phyloP scores from a whole-genome alignment of 2,329 filamentous ascomycete genomes.

The Aquanectria penicillioides region DNA sequence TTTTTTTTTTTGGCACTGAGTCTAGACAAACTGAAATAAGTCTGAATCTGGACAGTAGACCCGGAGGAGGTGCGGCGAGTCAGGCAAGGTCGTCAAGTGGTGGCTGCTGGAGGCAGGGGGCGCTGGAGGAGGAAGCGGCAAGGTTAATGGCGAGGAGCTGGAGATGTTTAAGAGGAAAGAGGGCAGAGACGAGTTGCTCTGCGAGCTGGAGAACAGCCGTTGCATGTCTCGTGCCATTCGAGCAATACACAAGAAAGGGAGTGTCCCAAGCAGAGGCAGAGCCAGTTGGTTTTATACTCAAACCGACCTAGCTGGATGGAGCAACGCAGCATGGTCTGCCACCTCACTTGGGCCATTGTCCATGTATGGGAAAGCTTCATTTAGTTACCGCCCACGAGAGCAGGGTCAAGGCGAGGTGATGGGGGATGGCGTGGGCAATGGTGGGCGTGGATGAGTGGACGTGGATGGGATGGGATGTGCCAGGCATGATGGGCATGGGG shows the following conservation, averaged over 20 bases:
- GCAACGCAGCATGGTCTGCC: slow-evolving; percentile 24
- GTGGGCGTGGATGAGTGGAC: slow-evolving; percentile 6
- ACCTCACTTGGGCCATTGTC: slow-evolving; percentile 8
- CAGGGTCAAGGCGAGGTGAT: slow-evolving; percentile 19
- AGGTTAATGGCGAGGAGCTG: slow-evolving; percentile 19
- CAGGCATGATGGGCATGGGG: slow-evolving; percentile 21
- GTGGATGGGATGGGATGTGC: slow-evolving; percentile 15
- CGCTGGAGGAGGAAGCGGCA: slow-evolving; percentile 1
- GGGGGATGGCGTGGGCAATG: slow-evolving; percentile 22
- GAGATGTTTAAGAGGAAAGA: slow-evolving; percentile 14
- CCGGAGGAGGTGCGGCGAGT: slow-evolving; percentile 13
- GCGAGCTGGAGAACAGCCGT: slow-evolving; percentile 50
- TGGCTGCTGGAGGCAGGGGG: slow-evolving; percentile 10
- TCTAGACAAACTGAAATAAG: slow-evolving; percentile 12
- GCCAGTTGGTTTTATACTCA: slow-evolving; percentile 53
- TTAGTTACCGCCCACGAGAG: slow-evolving; percentile 30
- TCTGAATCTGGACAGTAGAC: slow-evolving; percentile 7
- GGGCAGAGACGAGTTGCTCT: slow-evolving; percentile 42
- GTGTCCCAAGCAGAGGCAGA: slow-evolving; percentile 45
- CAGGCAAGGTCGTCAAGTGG: slow-evolving; percentile 11
- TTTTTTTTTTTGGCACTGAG: background rate
- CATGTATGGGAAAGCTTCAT: slow-evolving; percentile 26
- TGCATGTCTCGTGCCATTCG: slow-evolving; percentile 56
- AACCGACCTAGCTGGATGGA: slow-evolving; percentile 36
- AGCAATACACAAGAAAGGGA: slow-evolving; percentile 45